Conservation (phyloP, 1,284 basidiomycete species). For the Rhizoctonia solani region DNA sequence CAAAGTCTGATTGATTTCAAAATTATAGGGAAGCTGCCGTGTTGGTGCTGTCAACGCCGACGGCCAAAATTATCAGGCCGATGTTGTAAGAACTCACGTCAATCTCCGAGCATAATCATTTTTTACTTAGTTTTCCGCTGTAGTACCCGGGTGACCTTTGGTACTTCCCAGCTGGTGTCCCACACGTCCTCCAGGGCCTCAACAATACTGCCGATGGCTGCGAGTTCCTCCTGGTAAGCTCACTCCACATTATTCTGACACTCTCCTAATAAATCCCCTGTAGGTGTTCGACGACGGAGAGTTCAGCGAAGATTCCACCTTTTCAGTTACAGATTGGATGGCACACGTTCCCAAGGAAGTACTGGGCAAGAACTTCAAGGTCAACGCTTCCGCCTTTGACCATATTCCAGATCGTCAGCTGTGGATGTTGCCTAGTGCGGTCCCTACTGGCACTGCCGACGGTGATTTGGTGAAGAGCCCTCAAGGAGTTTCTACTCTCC, state of each 20-base stretch:
- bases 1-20: background rate
- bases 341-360: constrained; percentile 65
- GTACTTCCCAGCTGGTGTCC: constrained; percentile 74
- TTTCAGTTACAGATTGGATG: constrained; percentile 56
- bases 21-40: constrained; percentile 60
- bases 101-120: too few relatives aligned
- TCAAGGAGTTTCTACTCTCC: constrained; percentile 55
- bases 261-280: background rate
- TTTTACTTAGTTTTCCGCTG: background rate
- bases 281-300: constrained; percentile 68
- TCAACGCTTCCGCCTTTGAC: constrained; percentile 27
- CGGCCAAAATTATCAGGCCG: constrained; percentile 64
- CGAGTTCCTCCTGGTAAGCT: constrained; percentile 68
- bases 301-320: constrained; percentile 70
- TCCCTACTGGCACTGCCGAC: constrained; percentile 31
- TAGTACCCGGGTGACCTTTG: constrained; percentile 42
- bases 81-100: constrained; percentile 50
- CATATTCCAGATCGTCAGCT: constrained; percentile 51
- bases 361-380: constrained; percentile 44
- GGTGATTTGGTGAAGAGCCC: constrained; percentile 52
- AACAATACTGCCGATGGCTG: constrained; percentile 58
- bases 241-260: too few relatives aligned
- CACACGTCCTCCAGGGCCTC: constrained; percentile 69
- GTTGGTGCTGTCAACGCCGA: constrained; percentile 63
- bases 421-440: constrained; percentile 32